Conservation (phyloP, 768 basidiomycete species). For the Lentinula raphanica region DNA sequence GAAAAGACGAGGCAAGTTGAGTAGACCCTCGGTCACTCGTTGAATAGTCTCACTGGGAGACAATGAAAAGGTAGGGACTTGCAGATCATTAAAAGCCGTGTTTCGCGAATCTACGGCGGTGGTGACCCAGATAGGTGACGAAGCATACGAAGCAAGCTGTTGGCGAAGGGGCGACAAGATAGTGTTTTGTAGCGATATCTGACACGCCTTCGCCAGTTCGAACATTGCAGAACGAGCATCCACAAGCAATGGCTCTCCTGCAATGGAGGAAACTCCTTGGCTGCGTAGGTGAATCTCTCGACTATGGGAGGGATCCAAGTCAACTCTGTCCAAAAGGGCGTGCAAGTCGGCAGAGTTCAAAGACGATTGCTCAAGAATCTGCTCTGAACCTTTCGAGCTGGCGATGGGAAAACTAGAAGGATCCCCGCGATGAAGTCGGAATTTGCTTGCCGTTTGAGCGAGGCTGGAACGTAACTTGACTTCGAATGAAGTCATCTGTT, state of each 20-base stretch:
- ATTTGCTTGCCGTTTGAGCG: slow-evolving; percentile 50
- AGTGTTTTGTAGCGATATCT: slow-evolving; percentile 72
- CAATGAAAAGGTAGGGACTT: slow-evolving; percentile 88
- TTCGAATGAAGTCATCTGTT: slow-evolving; percentile 68
- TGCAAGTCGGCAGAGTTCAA: slow-evolving; percentile 80
- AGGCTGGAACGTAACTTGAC: slow-evolving; percentile 56
- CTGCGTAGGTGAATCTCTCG: slow-evolving; percentile 24
- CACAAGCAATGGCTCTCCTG: slow-evolving; percentile 42
- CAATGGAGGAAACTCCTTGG: slow-evolving; percentile 16
- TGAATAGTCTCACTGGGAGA: slow-evolving; percentile 87
- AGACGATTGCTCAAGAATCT: slow-evolving; percentile 75
- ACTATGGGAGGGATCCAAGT: slow-evolving; percentile 31
- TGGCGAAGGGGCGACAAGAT: slow-evolving; percentile 79
- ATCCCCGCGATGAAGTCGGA: slow-evolving; percentile 53
- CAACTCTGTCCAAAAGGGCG: slow-evolving; percentile 48
- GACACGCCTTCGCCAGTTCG: slow-evolving; percentile 66
- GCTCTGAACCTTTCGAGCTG: slow-evolving; percentile 60
- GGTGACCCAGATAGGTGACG: slow-evolving; percentile 61
- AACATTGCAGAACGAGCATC: slow-evolving; percentile 52
- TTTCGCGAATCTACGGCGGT: slow-evolving; percentile 41
- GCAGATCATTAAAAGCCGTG: slow-evolving; percentile 47
- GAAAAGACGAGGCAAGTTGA: slow-evolving; percentile 89
- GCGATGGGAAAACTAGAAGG: slow-evolving; percentile 51
- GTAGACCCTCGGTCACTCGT: slow-evolving; percentile 85
- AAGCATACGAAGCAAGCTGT: slow-evolving; percentile 68